These are phyloP conservation scores for Daldinia sp. DNA, from an alignment of 2,329 filamentous ascomycete genomes.

Conservation along the genomic window DNA sequence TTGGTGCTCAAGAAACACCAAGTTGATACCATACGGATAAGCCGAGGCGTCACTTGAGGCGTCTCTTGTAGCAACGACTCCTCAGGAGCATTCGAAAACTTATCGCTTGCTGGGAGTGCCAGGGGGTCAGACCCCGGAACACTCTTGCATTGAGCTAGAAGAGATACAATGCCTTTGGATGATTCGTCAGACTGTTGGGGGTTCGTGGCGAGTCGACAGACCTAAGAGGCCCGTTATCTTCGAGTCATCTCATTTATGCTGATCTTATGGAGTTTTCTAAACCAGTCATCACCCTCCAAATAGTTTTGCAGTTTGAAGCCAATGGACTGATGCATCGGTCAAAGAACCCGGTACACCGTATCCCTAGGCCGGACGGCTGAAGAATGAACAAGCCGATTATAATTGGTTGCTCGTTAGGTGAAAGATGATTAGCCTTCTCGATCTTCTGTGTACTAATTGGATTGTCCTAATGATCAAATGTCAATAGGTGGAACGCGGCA, in stretches of 20 bases:
- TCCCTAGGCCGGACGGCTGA: background rate
- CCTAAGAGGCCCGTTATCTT: constrained; percentile 3
- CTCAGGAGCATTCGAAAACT: constrained; percentile 26
- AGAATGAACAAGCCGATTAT: background rate
- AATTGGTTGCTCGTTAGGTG: background rate
- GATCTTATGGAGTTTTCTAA: constrained; percentile 12
- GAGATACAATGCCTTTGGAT: constrained; percentile 5
- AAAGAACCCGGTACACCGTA: background rate
- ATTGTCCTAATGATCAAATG: background rate
- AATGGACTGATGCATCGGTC: background rate
- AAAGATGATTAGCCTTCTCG: background rate
- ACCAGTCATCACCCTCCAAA: background rate
- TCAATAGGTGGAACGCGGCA: constrained; percentile 4
- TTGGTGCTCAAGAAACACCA: background rate
- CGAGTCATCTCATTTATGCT: constrained; percentile 5
- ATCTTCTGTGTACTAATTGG: background rate
- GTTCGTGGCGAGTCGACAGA: constrained; percentile 15
- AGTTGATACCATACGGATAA: constrained; percentile 4
- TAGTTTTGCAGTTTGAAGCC: background rate
- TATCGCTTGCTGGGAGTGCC: constrained; percentile 17
- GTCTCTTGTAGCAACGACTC: constrained; percentile 27
- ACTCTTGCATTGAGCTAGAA: constrained; percentile 25
- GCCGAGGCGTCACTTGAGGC: constrained; percentile 29
- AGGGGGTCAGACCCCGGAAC: constrained; percentile 17
- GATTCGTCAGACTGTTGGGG: constrained; percentile 28